These are phyloP conservation scores for Peronospora destructor DNA, from an alignment of 352 stramenopile species.

Conservation along the genomic window DNA sequence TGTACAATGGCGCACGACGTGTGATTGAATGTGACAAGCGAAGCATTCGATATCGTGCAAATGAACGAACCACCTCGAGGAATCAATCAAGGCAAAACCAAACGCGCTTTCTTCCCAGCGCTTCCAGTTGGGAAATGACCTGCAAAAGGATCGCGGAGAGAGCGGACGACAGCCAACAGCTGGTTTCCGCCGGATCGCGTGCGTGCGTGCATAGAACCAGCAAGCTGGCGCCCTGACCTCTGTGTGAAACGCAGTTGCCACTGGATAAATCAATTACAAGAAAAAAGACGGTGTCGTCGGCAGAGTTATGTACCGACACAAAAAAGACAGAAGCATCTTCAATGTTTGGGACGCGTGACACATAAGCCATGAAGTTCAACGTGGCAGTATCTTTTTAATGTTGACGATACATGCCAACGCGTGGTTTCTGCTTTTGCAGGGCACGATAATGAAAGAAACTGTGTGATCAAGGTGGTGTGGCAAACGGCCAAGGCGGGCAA, in stretches of 20 bases:
- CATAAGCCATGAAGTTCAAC: too few relatives aligned
- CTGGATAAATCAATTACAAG: slow-evolving; percentile 10
- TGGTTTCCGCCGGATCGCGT: slow-evolving; percentile 11
- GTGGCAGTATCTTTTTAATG: too few relatives aligned
- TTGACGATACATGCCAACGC: too few relatives aligned
- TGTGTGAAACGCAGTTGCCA: slow-evolving; percentile 9
- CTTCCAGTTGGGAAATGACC: slow-evolving; percentile 43
- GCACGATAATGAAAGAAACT: slow-evolving; percentile 19
- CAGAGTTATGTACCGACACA: not conserved
- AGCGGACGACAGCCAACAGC: not conserved
- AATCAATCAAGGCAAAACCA: not conserved
- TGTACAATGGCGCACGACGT: slow-evolving; percentile 57
- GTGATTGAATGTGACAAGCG: slow-evolving; percentile 59
- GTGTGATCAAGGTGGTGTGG: not conserved
- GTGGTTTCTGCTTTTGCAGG: not conserved
- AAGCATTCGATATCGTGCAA: slow-evolving; percentile 33
- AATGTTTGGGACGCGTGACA: too few relatives aligned
- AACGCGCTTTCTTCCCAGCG: slow-evolving; percentile 19
- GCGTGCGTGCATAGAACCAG: slow-evolving; percentile 25
- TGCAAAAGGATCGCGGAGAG: not conserved
- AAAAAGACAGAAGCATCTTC: too few relatives aligned
- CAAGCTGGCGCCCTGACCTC: slow-evolving; percentile 11
- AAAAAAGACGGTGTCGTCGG: too few relatives aligned
- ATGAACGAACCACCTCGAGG: not conserved
- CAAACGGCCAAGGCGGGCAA: too few relatives aligned